Evolutionary conservation across 352 stramenopile genomes (phyloP).

Genomic region (Phytopythium helicoides): DNA sequence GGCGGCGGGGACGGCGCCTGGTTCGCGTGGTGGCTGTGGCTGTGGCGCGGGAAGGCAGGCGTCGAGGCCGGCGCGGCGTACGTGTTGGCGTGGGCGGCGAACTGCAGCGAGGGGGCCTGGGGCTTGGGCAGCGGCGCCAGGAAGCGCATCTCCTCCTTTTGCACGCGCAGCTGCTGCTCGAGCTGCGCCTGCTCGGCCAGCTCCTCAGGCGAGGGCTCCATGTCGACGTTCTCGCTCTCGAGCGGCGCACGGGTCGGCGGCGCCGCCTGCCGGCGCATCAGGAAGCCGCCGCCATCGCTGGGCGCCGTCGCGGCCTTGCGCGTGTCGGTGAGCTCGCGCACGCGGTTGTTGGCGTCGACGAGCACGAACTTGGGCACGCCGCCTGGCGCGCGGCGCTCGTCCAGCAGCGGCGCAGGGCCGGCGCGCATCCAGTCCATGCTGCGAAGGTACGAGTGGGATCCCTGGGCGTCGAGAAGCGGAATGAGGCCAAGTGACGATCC

Average conservation of each 20-base stretch:
- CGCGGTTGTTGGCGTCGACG: slow-evolving; percentile 70
- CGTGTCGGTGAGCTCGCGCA: slow-evolving; percentile 59
- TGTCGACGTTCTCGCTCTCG: slow-evolving; percentile 18
- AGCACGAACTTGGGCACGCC: slow-evolving; percentile 59
- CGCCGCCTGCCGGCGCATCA: slow-evolving; percentile 5
- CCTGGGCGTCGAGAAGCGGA: neutral
- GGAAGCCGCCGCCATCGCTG: slow-evolving; percentile 17
- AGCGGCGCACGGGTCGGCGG: neutral
- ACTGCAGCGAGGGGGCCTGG: slow-evolving; percentile 21
- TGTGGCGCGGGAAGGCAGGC: slow-evolving; percentile 9
- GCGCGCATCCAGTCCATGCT: slow-evolving; percentile 64
- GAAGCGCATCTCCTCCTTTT: slow-evolving; percentile 83
- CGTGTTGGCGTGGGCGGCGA: slow-evolving; percentile 49
- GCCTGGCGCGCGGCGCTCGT: slow-evolving; percentile 4
- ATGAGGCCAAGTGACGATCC: neutral
- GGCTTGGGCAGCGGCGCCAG: slow-evolving; percentile 33
- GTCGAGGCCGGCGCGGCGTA: slow-evolving; percentile 55
- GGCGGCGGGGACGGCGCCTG: slow-evolving; percentile 57
- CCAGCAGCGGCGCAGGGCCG: slow-evolving; percentile 18
- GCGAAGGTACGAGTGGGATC: no score
- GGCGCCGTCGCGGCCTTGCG: slow-evolving; percentile 22
- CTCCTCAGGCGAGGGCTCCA: slow-evolving; percentile 46
- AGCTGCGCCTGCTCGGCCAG: slow-evolving; percentile 64
- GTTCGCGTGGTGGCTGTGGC: slow-evolving; percentile 15
- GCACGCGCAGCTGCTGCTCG: slow-evolving; percentile 67